These are phyloP conservation scores for Botrytis hyacinthi DNA, from an alignment of 2,329 filamentous ascomycete species.

Conservation along the genomic window DNA sequence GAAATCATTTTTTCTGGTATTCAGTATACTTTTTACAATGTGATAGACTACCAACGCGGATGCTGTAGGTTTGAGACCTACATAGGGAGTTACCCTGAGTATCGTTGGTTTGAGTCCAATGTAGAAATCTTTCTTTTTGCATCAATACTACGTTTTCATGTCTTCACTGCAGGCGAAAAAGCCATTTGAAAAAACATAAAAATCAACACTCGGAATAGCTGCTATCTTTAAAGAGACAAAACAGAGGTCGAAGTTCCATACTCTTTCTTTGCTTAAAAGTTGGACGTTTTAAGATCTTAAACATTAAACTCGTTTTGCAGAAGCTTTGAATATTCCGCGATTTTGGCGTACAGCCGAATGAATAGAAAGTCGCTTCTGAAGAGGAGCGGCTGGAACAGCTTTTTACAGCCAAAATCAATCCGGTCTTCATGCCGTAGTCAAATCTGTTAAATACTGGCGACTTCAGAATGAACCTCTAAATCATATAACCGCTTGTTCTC, in stretches of 20 bases:
- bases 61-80: neutral
- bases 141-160: neutral
- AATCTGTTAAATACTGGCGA: neutral
- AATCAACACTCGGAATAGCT: neutral
- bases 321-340: neutral
- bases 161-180: neutral
- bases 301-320: neutral
- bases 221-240: neutral
- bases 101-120: neutral
- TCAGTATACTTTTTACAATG: no score
- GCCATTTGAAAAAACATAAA: neutral
- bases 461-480: neutral
- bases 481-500: neutral
- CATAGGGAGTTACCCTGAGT: conserved; percentile 11
- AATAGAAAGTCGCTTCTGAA: neutral
- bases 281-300: neutral
- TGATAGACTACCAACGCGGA: no score
- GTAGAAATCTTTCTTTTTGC: neutral
- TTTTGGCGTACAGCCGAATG: no score
- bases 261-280: neutral
- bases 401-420: neutral
- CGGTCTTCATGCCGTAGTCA: neutral
- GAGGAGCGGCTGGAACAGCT: neutral
- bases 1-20: no score
- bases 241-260: no score